A percentile compares a stretch with the other conserved stretches of the same genome.
Evolutionary conservation across 805 yeast genomes (phyloP).

Genomic region (Lachancea nothofagi): DNA sequence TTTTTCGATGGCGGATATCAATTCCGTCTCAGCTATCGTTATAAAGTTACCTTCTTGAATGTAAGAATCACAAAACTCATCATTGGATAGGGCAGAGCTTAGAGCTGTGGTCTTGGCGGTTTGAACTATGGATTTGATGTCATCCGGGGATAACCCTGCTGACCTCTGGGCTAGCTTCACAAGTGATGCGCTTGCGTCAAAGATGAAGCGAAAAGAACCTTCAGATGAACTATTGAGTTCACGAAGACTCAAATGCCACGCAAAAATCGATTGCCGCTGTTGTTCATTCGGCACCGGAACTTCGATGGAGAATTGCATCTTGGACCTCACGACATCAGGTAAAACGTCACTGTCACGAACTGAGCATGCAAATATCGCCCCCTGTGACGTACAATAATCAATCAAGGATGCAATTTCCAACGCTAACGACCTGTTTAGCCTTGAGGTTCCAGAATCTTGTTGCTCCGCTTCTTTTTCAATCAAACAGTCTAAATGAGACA

Average conservation of each 20-base stretch:
- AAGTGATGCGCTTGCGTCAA: conserved; percentile 38
- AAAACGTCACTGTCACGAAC: conserved; percentile 62
- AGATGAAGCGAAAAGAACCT: background rate
- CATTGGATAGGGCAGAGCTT: background rate
- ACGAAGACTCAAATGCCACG: conserved; percentile 38
- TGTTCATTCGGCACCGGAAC: conserved; percentile 72
- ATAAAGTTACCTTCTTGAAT: conserved; percentile 21
- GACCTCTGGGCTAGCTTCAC: conserved; percentile 69
- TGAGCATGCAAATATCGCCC: conserved; percentile 57
- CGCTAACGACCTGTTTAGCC: conserved; percentile 29
- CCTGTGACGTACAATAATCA: conserved; percentile 43
- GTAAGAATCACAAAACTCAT: conserved; percentile 1
- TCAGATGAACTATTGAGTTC: conserved; percentile 2
- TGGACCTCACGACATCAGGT: conserved; percentile 58
- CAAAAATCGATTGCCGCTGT: conserved; percentile 64
- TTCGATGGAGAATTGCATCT: conserved; percentile 70
- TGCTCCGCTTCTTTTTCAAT: conserved; percentile 62
- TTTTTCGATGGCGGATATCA: conserved; percentile 58
- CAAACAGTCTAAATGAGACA: conserved; percentile 74
- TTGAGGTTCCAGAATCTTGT: conserved; percentile 36
- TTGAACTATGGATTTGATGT: conserved; percentile 63
- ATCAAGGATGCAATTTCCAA: conserved; percentile 54
- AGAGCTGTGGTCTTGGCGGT: conserved; percentile 54
- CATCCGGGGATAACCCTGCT: conserved; percentile 88
- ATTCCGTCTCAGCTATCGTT: conserved; percentile 48